phyloP scores from a whole-genome alignment of 495 filamentous ascomycete species.

The Daldinia grandis region DNA sequence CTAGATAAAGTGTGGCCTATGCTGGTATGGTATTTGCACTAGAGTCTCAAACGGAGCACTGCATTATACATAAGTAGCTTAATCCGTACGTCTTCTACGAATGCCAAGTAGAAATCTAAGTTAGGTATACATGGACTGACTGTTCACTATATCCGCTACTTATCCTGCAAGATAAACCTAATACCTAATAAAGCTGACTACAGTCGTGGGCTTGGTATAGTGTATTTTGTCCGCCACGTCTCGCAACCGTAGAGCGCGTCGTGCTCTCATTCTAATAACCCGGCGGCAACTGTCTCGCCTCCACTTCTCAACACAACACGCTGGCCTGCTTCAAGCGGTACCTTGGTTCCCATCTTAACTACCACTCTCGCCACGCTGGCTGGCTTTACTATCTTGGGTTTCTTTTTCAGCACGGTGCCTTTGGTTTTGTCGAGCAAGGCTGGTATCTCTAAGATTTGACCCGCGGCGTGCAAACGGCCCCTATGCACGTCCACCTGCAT shows the following conservation, averaged over 20 bases:
- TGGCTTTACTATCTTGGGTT: conserved; percentile 81
- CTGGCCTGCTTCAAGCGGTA: conserved; percentile 80
- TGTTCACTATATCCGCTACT: not conserved
- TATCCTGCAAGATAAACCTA: not conserved
- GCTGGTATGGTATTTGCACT: not conserved
- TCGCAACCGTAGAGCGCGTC: not conserved
- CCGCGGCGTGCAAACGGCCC: conserved; percentile 81
- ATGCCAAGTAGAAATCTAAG: not conserved
- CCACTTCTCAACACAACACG: conserved; percentile 81
- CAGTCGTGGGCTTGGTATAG: not conserved
- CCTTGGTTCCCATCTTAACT: conserved; percentile 76
- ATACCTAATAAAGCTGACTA: not conserved
- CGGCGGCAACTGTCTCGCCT: conserved; percentile 86
- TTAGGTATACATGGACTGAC: no score
- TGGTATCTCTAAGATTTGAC: conserved; percentile 72
- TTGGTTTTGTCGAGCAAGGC: conserved; percentile 79
- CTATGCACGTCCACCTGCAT: conserved; percentile 89
- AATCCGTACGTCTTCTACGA: not conserved
- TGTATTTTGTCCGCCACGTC: not conserved
- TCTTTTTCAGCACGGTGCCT: conserved; percentile 77
- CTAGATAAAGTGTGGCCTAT: conserved; percentile 28
- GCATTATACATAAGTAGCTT: not conserved
- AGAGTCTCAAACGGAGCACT: conserved; percentile 25
- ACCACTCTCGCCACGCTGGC: conserved; percentile 68
- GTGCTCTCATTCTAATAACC: conserved; percentile 72